phyloP scores from a whole-genome alignment of 352 stramenopile species.

The Aphanomyces euteiches region DNA sequence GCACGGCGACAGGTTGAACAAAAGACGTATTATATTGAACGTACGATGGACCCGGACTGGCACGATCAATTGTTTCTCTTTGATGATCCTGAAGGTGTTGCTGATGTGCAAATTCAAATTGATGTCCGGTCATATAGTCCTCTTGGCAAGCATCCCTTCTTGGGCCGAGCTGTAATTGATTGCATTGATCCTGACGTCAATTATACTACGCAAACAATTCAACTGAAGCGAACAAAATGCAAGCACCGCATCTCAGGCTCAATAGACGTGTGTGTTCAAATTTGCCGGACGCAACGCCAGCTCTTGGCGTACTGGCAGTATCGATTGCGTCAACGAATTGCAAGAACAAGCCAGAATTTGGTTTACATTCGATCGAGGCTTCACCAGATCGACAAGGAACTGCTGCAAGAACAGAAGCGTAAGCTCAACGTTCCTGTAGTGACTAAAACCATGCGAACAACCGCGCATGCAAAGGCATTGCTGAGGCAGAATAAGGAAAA shows the following conservation, averaged over 20 bases:
- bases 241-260: not conserved
- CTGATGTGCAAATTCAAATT: not conserved
- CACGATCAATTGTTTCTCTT: constrained; percentile 27
- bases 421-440: constrained; percentile 11
- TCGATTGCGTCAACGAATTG: not conserved
- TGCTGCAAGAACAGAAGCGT: constrained; percentile 16
- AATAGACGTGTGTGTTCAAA: not conserved
- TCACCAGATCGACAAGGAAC: constrained; percentile 22
- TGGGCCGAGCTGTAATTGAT: constrained; percentile 3
- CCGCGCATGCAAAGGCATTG: constrained; percentile 16
- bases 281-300: not conserved
- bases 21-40: constrained; percentile 29
- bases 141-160: not conserved
- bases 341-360: not conserved
- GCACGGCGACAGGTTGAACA: not conserved
- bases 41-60: constrained; percentile 16
- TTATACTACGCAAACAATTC: not conserved
- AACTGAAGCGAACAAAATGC: not conserved
- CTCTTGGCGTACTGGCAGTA: constrained; percentile 21
- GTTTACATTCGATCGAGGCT: constrained; percentile 24
- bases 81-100: not conserved
- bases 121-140: constrained; percentile 20
- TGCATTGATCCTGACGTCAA: not conserved
- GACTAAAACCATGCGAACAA: not conserved
- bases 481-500: constrained; percentile 29